Base-by-base conservation (phyloP, 2,329 filamentous ascomycete genomes). In the Elsinoe ampelina region DNA sequence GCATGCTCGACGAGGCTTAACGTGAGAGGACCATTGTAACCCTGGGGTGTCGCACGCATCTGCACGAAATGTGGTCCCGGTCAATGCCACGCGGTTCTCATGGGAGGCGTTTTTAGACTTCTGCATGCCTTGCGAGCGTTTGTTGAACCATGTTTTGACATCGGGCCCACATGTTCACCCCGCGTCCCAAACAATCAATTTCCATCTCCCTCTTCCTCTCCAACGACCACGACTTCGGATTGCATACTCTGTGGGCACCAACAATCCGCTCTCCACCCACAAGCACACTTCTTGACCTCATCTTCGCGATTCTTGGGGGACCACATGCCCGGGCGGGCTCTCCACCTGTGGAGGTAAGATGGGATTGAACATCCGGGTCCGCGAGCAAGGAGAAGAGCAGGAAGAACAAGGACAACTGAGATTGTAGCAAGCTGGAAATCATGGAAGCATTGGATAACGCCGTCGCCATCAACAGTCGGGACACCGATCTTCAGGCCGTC, bases 371-470 rank as follows among this genome's bases (percentile, higher is more conserved):
- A 43, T 5, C 15, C 22, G 17, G 6, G 2, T 22, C 17, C 41
- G 22, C 15, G 41, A 22, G 6, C 17, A 43, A 17, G 41, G 15
- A 11, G 22, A 13, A 43, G 19, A 10, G 41, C 5, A 22, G 22
- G 41, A 43, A 10, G 15, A 22, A 17, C 11, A 22, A 19, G 13
- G n/a, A 3, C 43, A 20, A 32, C 15, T 34, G 26, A 12, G 11
- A 22, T 34, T 50, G 20, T 11, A 43, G 11, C 41, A 43, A 38
- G 2, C 17, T 15, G 5, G 11, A 17, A 4, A 47, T 3, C 41
- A 58, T 58, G 57, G 57, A 58, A 32, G 10, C 39, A 15, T 41
- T 58, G 7, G 32, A 22, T 5, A 41, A 55, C 17, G 45, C 22
- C 17, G 20, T 8, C 26, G 15, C 36, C 15, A 20, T 58, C 17